A percentile compares a stretch with the other conserved stretches of the same genome.
phyloP scores from a whole-genome alignment of 2,329 filamentous ascomycete genomes.

The Chaetothyriales sp. region DNA sequence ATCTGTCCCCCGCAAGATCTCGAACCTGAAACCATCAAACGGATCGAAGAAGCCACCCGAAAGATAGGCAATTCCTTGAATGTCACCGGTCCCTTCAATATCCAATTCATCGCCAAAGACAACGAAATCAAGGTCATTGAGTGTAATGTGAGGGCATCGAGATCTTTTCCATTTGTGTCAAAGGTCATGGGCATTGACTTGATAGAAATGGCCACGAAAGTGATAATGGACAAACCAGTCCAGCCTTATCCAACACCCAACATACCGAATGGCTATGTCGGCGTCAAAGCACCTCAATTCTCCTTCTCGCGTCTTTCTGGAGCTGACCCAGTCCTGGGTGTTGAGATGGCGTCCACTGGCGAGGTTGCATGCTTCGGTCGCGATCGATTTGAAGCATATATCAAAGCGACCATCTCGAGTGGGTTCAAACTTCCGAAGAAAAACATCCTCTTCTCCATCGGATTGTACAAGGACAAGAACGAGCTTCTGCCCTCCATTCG shows the following conservation, averaged over 20 bases:
- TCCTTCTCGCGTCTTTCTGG: slow-evolving; percentile 95
- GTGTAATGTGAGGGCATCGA: slow-evolving; percentile 91
- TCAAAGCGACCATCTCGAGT: slow-evolving; percentile 89
- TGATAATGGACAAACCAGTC: slow-evolving; percentile 77
- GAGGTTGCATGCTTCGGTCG: slow-evolving; percentile 93
- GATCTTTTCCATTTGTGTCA: slow-evolving; percentile 95
- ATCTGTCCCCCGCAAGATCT: slow-evolving; percentile 92
- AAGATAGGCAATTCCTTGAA: slow-evolving; percentile 93
- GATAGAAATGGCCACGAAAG: slow-evolving; percentile 97
- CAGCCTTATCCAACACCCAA: slow-evolving; percentile 65
- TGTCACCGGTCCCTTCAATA: slow-evolving; percentile 94
- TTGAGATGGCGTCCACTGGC: slow-evolving; percentile 98
- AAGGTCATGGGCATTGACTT: slow-evolving; percentile 97
- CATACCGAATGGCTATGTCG: slow-evolving; percentile 70
- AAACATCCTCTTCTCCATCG: slow-evolving; percentile 90
- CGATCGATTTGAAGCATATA: slow-evolving; percentile 94
- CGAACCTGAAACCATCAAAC: slow-evolving; percentile 69
- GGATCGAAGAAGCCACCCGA: slow-evolving; percentile 86
- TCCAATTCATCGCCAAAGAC: slow-evolving; percentile 98
- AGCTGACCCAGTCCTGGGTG: slow-evolving; percentile 88
- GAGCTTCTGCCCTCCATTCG: slow-evolving; percentile 90
- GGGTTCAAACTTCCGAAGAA: slow-evolving; percentile 93
- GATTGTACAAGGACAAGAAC: slow-evolving; percentile 93
- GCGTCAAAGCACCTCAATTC: slow-evolving; percentile 97
- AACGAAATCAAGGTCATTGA: slow-evolving; percentile 99